Evolutionary conservation across 2,329 filamentous ascomycete genomes (phyloP).

Genomic region (Colletotrichum tropicale): DNA sequence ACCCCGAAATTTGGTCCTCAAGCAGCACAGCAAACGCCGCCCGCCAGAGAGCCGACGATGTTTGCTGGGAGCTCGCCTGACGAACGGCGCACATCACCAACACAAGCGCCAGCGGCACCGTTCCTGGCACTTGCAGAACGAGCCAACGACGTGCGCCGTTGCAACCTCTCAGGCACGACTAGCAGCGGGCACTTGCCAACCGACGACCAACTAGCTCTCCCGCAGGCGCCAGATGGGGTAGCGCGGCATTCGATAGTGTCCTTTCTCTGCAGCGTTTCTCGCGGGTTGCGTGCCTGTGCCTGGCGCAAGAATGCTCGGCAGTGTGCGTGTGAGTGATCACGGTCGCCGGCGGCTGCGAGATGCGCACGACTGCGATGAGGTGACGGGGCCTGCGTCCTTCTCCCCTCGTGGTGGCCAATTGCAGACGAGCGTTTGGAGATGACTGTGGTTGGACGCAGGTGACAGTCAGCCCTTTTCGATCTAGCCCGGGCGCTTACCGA

Average conservation of each 20-base stretch:
- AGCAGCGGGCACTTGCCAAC: not conserved
- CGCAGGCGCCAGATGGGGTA: not conserved
- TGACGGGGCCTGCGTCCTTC: not conserved
- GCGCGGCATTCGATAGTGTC: conserved; percentile 1
- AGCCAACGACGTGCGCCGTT: not conserved
- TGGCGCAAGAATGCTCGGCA: not conserved
- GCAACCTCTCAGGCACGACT: conserved; percentile 2
- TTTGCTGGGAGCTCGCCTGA: not conserved
- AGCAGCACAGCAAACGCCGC: not conserved
- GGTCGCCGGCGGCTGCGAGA: not conserved
- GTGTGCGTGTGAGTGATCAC: not conserved
- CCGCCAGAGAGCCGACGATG: not conserved
- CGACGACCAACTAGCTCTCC: not conserved
- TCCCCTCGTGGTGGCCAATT: not conserved
- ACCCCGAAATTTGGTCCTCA: not conserved
- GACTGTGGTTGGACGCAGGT: not conserved
- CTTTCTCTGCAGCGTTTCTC: not conserved
- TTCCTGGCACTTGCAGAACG: conserved; percentile 9
- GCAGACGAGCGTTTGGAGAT: not conserved
- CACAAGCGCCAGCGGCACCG: not conserved
- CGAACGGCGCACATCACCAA: not conserved
- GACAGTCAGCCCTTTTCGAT: not conserved
- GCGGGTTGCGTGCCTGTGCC: not conserved
- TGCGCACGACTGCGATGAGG: not conserved
- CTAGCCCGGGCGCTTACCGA: conserved; percentile 10